Base-by-base conservation (phyloP, 1,139 yeast genomes). In the Blastobotrys serpentis region DNA sequence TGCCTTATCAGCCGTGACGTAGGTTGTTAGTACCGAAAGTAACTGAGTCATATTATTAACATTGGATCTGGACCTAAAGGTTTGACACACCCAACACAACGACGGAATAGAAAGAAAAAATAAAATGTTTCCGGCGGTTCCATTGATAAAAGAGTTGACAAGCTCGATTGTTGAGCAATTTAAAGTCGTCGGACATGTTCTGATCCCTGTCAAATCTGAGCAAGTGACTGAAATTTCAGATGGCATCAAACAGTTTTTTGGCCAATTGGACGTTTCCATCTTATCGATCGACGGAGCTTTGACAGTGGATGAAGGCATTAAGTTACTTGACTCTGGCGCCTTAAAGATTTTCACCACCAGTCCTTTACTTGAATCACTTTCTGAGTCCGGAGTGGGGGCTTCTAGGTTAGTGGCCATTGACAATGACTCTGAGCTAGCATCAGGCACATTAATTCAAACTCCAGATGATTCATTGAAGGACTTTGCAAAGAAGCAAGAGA, bases 271-370 rank as follows among this genome's bases (percentile, higher is more conserved):
- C 29, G 45, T 50, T 16, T 37, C 39, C 18, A 37, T 48, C 19
- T 34, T 44, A 19, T 49, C 41, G 43, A 33, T 30, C 8, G 42
- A 42, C 22, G 40, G 40, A 36, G 5, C n/a, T 13, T 37, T 44
- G 39, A 30, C 46, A 10, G 43, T 41, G 1, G 49, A 43, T 42
- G 51, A 45, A 11, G n/a, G 44, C n/a, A 46, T 50, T 29, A 42
- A 40, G 6, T 42, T 50, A n/a, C 40, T 50, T 3, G 53, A 50
- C 18, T 47, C 46, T 11, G 53, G 53, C 16, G 53, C 53, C 8
- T 21, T 37, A 10, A 21, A 37, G 30, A 29, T 50, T 10, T 48
- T 50, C 36, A 32, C 39, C 5, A 7, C 44, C 14, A 29, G 47
- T 8, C 14, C 25, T 18, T 25, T 33, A 8, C 44, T 33, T n/a